Evolutionary conservation across 2,329 filamentous ascomycete genomes (phyloP).

Genomic region (Parastagonospora avenae): DNA sequence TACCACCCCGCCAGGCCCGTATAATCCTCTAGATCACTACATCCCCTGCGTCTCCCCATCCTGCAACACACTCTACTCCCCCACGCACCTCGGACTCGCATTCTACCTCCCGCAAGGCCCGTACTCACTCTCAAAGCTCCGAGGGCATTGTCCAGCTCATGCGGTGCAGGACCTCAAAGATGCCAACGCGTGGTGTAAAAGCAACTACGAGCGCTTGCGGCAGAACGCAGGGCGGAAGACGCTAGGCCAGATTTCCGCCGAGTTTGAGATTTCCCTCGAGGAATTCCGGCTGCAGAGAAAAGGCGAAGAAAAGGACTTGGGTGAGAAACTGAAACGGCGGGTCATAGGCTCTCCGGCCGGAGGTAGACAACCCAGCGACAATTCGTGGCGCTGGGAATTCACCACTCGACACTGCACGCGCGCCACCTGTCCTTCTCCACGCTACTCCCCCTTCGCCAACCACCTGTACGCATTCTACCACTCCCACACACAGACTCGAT

Average conservation of each 20-base stretch:
- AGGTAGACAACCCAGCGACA: constrained; percentile 2
- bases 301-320: constrained; percentile 14
- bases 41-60: constrained; percentile 33
- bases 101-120: constrained; percentile 37
- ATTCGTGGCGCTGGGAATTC: constrained; percentile 35
- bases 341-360: constrained; percentile 13
- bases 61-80: constrained; percentile 34
- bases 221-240: constrained; percentile 43
- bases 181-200: constrained; percentile 31
- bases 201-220: constrained; percentile 32
- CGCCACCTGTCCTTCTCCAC: constrained; percentile 15
- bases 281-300: constrained; percentile 18
- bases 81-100: constrained; percentile 27
- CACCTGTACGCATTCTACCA: constrained; percentile 31
- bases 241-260: constrained; percentile 30
- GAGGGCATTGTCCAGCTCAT: constrained; percentile 34
- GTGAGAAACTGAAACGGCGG: constrained; percentile 12
- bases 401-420: constrained; percentile 32
- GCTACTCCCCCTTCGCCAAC: constrained; percentile 34
- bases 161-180: constrained; percentile 33
- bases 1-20: constrained; percentile 20
- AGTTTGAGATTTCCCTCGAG: constrained; percentile 32
- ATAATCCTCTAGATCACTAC: constrained; percentile 38
- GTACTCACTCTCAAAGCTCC: constrained; percentile 31
- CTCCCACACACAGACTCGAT: neutral